Evolutionary conservation across 2,329 filamentous ascomycete genomes (phyloP), one percentile per base, ranked within the genome.

Genomic region (Aureobasidium sp.): DNA sequence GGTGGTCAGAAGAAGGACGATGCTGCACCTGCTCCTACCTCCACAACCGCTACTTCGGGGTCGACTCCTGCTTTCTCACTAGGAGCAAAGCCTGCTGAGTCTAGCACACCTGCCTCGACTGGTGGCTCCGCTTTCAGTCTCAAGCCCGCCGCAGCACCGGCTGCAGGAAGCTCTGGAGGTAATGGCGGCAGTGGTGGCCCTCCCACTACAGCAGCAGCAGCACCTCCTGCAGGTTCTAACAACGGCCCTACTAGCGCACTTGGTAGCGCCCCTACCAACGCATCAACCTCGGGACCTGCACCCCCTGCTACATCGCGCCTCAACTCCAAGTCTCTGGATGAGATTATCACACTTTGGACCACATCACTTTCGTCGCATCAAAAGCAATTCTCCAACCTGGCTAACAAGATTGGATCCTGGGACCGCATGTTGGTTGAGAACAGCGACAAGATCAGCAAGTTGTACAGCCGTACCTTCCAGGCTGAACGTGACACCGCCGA

Each of bases 321-420:
- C 40, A 96, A 96, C 80, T 96, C 97, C 76, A 97, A 96, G 78
- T 96, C 93, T 0, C 97, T 99, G 89, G 94, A 99, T 71, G 94
- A 99, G 73, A 97, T 99, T 66, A 91, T 99, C 67, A 97, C 91
- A 4, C 86, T 91, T 35, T 99, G 94, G 94, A 94, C 94, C 1
- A 91, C 91, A 0, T 94, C 97, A 71, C 80, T 99, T 54, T 89
- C 91, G 59, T 95, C 96, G 71, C 97, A 99, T 71, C 93, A 97
- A 71, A 96, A 96, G 73, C 91, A 96, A 63, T 99, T 97, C 78
- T 91, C 95, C 72, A 83, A 88, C 37, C 91, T 97, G 73, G 93
- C 95, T 5, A 83, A 86, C 64, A 88, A 91, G 66, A 90, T 97
- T 15, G 89, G 91, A 14, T 82, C 84, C 48, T 99, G 95, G 95